Conservation (phyloP, 139 green algal species). For the Ostreobium quekettii region DNA sequence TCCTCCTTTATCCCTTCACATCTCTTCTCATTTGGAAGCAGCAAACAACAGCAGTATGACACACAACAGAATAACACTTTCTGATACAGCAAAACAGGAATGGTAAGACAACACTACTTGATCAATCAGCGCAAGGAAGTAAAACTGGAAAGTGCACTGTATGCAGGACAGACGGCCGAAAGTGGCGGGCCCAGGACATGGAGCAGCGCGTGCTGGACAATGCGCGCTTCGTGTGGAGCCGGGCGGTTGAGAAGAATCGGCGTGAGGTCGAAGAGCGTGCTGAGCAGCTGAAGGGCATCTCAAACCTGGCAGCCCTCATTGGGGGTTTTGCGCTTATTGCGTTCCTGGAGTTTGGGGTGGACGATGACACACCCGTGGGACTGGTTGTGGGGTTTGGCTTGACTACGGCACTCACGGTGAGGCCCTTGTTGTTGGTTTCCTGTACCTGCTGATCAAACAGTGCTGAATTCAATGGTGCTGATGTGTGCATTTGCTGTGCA, state of each 20-base stretch:
- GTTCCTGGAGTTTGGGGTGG: conserved; percentile 49
- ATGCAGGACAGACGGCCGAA: background rate
- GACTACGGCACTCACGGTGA: conserved; percentile 24
- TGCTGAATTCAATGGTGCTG: too few species aligned
- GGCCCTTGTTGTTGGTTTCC: background rate
- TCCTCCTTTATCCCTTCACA: too few species aligned
- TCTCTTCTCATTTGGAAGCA: too few species aligned
- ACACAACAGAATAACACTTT: too few species aligned
- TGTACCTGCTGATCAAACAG: background rate
- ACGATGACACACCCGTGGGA: conserved; percentile 9
- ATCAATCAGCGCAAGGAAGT: too few species aligned
- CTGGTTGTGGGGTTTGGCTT: conserved; percentile 23
- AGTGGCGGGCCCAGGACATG: conserved; percentile 20
- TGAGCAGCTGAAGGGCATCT: conserved; percentile 70
- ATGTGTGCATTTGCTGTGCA: too few species aligned
- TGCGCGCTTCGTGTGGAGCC: conserved; percentile 19
- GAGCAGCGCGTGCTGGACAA: conserved; percentile 24
- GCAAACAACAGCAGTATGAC: too few species aligned
- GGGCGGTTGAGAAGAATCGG: conserved; percentile 22
- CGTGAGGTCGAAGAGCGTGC: conserved; percentile 64
- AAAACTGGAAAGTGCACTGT: too few species aligned
- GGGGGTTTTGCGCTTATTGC: conserved; percentile 59
- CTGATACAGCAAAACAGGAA: too few species aligned
- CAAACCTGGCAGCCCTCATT: conserved; percentile 57
- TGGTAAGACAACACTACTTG: too few species aligned